A percentile compares a stretch with the other conserved stretches of the same genome.
Conservation (phyloP, 106 monocot genomes). For the Alisma plantagoaquatica region DNA sequence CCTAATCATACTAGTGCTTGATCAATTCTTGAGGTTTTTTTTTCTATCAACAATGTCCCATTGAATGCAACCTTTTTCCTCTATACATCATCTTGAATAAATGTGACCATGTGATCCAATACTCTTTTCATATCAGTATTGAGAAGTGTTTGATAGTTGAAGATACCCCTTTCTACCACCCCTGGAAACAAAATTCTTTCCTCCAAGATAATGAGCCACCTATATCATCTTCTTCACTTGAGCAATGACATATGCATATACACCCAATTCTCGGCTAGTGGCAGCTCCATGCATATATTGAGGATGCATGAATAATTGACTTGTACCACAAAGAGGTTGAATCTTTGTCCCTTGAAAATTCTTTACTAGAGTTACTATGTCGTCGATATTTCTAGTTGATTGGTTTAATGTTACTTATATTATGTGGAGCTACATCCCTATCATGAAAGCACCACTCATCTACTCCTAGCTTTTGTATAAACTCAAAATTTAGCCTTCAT, state of each 20-base stretch:
- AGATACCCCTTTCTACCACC: constrained; percentile 98
- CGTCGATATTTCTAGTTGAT: constrained; percentile 93
- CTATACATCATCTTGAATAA: constrained; percentile 86
- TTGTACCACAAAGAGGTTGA: constrained; percentile 91
- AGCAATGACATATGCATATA: constrained; percentile 96
- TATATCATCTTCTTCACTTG: constrained; percentile 98
- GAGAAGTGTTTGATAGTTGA: constrained; percentile 80
- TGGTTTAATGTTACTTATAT: too few species aligned
- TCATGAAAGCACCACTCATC: too few species aligned
- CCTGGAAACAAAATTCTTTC: constrained; percentile 98
- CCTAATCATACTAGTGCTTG: too few species aligned
- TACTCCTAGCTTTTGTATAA: too few species aligned
- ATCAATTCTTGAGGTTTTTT: too few species aligned
- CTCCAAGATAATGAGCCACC: constrained; percentile 94
- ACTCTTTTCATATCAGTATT: constrained; percentile 99
- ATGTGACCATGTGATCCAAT: constrained; percentile 87
- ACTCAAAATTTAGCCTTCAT: too few species aligned
- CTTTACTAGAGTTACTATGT: constrained; percentile 70
- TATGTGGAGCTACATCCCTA: too few species aligned
- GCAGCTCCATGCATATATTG: constrained; percentile 99
- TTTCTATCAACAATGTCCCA: too few species aligned
- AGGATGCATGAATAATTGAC: constrained; percentile 90
- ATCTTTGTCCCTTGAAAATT: constrained; percentile 86
- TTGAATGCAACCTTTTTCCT: constrained; percentile 98
- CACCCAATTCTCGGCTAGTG: constrained; percentile 81